A percentile compares a stretch with the other conserved stretches of the same genome.
Evolutionary conservation across 345 rosid species (phyloP).

Genomic region (rapeseed (Brassica napus)): DNA sequence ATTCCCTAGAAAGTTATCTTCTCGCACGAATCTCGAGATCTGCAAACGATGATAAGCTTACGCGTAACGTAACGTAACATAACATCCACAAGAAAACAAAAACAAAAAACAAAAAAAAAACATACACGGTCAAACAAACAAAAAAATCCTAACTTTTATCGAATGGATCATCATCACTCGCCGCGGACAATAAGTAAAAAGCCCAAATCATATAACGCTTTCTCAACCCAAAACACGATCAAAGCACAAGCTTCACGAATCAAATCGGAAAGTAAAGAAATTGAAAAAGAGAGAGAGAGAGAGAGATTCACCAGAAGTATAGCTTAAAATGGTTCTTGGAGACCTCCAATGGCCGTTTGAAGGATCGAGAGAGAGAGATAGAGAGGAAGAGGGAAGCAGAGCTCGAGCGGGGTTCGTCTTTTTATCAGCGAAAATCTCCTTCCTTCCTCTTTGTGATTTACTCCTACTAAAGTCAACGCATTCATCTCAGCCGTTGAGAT

Average conservation of each 20-base stretch:
- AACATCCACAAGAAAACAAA: not conserved
- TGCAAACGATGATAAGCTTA: conserved; percentile 1
- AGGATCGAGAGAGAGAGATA: not conserved
- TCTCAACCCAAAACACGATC: not conserved
- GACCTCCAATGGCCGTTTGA: conserved; percentile 33
- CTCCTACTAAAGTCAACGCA: conserved; percentile 29
- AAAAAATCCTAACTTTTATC: not conserved
- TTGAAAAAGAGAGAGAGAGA: not conserved
- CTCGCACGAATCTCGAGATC: conserved; percentile 25
- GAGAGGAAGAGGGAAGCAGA: not conserved
- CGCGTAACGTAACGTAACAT: not conserved
- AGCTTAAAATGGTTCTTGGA: conserved; percentile 17
- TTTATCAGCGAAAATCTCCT: conserved; percentile 18
- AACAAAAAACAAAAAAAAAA: not conserved
- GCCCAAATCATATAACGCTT: conserved; percentile 19
- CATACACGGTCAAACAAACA: not conserved
- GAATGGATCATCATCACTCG: not conserved
- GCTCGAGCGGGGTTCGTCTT: conserved; percentile 20
- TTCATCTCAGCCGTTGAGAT: conserved; percentile 27
- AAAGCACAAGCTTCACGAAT: not conserved
- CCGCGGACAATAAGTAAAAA: not conserved
- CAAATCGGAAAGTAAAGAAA: not conserved
- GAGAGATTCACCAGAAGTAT: conserved; percentile 3
- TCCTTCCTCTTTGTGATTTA: conserved; percentile 26
- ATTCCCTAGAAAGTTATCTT: not conserved